Evolutionary conservation across 192 early-diverging fungal species (phyloP).

Genomic region (Gaertneriomyces sp.): DNA sequence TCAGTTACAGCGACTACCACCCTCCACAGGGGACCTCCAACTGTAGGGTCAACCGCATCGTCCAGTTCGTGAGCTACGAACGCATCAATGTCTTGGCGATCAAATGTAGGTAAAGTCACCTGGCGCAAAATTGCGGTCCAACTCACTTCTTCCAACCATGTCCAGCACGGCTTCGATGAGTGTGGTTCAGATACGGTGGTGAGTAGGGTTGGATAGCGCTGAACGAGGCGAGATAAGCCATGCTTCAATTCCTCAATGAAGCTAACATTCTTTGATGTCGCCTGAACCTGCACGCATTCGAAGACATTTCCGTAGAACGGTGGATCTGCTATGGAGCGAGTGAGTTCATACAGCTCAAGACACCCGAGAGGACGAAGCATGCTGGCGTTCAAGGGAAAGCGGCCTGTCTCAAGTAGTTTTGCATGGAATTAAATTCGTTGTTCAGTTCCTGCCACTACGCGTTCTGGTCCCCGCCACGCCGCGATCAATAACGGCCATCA

Average conservation of each 20-base stretch:
- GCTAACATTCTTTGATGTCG: neutral
- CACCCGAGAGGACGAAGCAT: constrained; percentile 1
- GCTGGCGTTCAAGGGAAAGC: neutral
- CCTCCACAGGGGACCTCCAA: neutral
- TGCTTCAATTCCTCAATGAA: neutral
- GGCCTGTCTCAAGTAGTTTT: no score
- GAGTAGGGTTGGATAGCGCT: neutral
- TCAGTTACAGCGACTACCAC: neutral
- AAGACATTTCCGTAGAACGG: constrained; percentile 6
- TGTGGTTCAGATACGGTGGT: neutral
- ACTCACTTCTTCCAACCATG: neutral
- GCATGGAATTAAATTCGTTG: no score
- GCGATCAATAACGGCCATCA: no score
- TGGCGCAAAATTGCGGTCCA: neutral
- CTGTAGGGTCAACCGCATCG: neutral
- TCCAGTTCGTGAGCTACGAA: neutral
- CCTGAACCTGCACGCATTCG: neutral
- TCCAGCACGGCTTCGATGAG: neutral
- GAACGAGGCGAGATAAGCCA: constrained; percentile 1
- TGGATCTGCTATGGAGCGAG: constrained; percentile 1
- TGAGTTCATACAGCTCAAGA: neutral
- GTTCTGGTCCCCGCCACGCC: no score
- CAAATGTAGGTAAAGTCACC: neutral
- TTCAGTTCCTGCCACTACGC: no score
- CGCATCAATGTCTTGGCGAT: neutral